A percentile compares a stretch with the other conserved stretches of the same genome.
Conservation (phyloP, 805 yeast genomes). For the Isabelozyma heimii region DNA sequence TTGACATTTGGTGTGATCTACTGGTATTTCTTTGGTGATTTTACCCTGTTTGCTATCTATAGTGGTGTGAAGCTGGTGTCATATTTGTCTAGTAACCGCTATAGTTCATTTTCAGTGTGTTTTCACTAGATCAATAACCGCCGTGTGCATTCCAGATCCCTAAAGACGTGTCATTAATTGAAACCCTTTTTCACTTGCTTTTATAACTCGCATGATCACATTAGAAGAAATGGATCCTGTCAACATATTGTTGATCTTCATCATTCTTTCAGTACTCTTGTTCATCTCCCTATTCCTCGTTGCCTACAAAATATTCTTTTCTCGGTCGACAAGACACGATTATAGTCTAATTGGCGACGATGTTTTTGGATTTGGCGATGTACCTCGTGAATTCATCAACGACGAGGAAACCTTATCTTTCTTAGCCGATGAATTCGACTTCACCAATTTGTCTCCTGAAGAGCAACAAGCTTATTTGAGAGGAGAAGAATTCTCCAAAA, state of each 20-base stretch:
- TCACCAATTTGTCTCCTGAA: slow-evolving; percentile 36
- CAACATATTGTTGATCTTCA: slow-evolving; percentile 3
- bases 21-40: too few species aligned
- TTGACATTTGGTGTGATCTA: too few species aligned
- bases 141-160: not conserved
- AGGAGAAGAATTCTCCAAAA: slow-evolving; percentile 32
- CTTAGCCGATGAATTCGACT: slow-evolving; percentile 36
- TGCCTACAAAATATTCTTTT: slow-evolving; percentile 7
- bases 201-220: not conserved
- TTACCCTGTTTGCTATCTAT: too few species aligned
- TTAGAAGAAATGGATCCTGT: slow-evolving; percentile 2
- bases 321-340: slow-evolving; percentile 6
- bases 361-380: slow-evolving; percentile 5
- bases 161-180: not conserved
- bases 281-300: slow-evolving; percentile 7
- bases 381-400: slow-evolving; percentile 38
- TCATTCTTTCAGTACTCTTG: slow-evolving; percentile 4
- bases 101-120: too few species aligned
- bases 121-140: not conserved
- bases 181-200: not conserved
- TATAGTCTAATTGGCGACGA: slow-evolving; percentile 7
- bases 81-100: too few species aligned
- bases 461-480: slow-evolving; percentile 35
- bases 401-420: slow-evolving; percentile 36
- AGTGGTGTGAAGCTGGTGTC: too few species aligned